phyloP scores from a whole-genome alignment of 2,329 filamentous ascomycete genomes.

The Sclerotinia spermophila region DNA sequence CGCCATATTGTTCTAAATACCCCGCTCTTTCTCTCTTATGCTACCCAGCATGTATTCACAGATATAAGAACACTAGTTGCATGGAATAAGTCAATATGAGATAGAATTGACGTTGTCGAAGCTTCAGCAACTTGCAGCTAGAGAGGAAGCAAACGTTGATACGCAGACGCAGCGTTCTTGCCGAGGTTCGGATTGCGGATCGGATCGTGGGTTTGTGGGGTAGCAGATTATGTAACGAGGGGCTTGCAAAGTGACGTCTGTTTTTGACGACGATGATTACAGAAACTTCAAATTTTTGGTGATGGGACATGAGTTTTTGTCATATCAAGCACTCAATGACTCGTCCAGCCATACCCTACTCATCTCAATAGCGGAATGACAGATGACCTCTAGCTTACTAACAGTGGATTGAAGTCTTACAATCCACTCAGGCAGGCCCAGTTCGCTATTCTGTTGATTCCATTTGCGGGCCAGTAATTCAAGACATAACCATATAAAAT shows the following conservation, averaged over 20 bases:
- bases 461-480: neutral
- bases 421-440: neutral
- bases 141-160: neutral
- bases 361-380: neutral
- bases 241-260: neutral
- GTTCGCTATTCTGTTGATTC: neutral
- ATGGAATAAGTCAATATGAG: neutral
- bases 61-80: rapidly evolving
- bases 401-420: neutral
- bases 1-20: conserved; percentile 15
- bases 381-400: neutral
- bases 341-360: neutral
- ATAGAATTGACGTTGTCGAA: neutral
- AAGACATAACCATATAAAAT: neutral
- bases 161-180: neutral
- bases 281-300: neutral
- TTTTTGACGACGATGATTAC: neutral
- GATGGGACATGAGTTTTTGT: neutral
- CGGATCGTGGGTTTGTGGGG: neutral
- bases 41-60: neutral
- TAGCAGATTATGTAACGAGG: neutral
- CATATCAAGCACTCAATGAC: neutral
- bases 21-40: neutral
- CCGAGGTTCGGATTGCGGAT: neutral
- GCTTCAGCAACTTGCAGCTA: neutral